Evolutionary conservation across 805 yeast genomes (phyloP).

Genomic region (Metschnikowia lachancei): DNA sequence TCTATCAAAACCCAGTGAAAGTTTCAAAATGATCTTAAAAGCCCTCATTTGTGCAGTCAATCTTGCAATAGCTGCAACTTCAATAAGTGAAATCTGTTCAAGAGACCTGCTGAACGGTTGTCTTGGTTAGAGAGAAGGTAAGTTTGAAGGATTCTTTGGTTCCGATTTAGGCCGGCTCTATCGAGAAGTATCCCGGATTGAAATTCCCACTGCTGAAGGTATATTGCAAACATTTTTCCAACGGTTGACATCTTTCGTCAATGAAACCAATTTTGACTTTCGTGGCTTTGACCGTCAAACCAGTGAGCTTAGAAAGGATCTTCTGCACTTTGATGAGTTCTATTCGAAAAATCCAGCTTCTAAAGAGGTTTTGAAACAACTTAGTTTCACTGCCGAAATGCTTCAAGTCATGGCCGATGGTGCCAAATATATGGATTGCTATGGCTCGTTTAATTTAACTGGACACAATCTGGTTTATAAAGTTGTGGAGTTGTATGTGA

Average conservation of each 20-base stretch:
- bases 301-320: not conserved
- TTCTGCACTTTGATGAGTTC: not conserved
- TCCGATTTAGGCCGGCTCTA: no score
- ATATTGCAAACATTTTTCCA: not conserved
- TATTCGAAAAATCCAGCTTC: not conserved
- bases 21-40: no score
- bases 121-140: no score
- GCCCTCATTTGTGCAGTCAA: no score
- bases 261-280: not conserved
- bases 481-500: not conserved
- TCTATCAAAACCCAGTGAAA: no score
- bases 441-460: not conserved
- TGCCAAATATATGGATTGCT: not conserved
- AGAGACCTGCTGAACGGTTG: no score
- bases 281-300: not conserved
- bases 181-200: not conserved
- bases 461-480: not conserved
- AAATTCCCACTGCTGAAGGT: not conserved
- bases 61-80: no score
- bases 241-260: not conserved
- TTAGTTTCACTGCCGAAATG: not conserved
- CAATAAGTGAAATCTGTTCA: no score
- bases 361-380: not conserved
- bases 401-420: not conserved
- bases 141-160: no score